Evolutionary conservation across 768 basidiomycete genomes (phyloP).

Genomic region (Lentinula detonsa): DNA sequence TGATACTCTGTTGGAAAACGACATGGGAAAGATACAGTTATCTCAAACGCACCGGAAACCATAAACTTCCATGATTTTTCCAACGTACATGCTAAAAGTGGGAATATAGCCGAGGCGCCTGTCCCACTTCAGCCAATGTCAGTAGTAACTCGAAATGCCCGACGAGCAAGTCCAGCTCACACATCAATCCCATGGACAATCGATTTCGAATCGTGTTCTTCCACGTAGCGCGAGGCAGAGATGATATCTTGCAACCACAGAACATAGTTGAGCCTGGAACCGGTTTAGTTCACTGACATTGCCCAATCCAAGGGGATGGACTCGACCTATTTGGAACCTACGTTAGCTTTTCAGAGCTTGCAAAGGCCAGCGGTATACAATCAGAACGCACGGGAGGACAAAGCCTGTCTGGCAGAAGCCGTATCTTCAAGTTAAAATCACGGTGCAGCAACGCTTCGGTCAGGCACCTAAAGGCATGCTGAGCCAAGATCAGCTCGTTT

Average conservation of each 20-base stretch:
- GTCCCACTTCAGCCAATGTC: conserved; percentile 60
- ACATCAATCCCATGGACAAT: conserved; percentile 62
- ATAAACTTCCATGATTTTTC: conserved; percentile 51
- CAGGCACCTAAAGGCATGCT: conserved; percentile 45
- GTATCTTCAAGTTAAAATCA: conserved; percentile 63
- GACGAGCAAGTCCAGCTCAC: conserved; percentile 32
- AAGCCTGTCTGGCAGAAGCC: conserved; percentile 63
- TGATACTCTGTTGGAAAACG: no score
- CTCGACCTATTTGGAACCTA: conserved; percentile 72
- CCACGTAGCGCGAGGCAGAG: conserved; percentile 15
- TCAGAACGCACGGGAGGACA: conserved; percentile 73
- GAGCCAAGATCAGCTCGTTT: conserved; percentile 4
- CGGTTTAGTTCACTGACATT: background rate
- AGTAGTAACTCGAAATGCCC: no score
- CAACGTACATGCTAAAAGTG: conserved; percentile 60
- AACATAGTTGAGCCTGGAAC: conserved; percentile 73
- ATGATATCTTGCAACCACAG: conserved; percentile 79
- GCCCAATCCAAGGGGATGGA: background rate
- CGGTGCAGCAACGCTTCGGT: conserved; percentile 73
- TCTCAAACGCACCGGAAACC: conserved; percentile 47
- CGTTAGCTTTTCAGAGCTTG: background rate
- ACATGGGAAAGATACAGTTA: background rate
- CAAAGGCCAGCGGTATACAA: background rate
- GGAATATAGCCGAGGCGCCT: conserved; percentile 87
- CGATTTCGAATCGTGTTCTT: background rate